A percentile compares a stretch with the other conserved stretches of the same genome.
Conservation (phyloP, 2,329 filamentous ascomycete genomes). For the Aspergillus ruber region DNA sequence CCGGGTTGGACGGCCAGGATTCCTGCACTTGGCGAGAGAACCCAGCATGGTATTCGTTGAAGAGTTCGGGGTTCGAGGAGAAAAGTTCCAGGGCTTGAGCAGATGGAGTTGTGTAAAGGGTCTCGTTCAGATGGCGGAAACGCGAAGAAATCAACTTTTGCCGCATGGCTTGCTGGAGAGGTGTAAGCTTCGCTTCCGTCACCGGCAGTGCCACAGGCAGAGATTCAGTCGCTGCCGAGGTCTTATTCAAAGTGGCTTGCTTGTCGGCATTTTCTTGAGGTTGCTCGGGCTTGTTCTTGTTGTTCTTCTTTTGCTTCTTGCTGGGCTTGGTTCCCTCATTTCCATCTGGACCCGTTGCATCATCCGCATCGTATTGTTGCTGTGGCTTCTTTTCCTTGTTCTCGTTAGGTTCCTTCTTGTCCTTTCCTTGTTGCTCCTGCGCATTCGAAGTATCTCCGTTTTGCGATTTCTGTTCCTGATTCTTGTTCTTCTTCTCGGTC, state of each 20-base stretch:
- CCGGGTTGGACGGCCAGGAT: conserved; percentile 91
- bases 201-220: conserved; percentile 36
- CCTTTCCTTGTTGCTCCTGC: conserved; percentile 21
- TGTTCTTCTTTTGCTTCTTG: conserved; percentile 26
- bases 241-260: conserved; percentile 5
- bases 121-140: conserved; percentile 96
- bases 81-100: conserved; percentile 77
- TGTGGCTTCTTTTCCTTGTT: conserved; percentile 13
- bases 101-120: conserved; percentile 88
- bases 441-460: conserved; percentile 12
- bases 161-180: conserved; percentile 88
- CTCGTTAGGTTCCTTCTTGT: conserved; percentile 19
- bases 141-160: conserved; percentile 90
- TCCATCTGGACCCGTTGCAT: conserved; percentile 12
- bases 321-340: conserved; percentile 17
- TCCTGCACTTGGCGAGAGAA: conserved; percentile 89
- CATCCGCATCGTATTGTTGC: conserved; percentile 10
- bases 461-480: conserved; percentile 21
- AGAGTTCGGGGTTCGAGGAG: conserved; percentile 80
- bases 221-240: conserved; percentile 9
- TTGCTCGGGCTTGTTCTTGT: conserved; percentile 21
- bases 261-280: conserved; percentile 11
- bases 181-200: conserved; percentile 64
- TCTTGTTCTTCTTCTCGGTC: conserved; percentile 22
- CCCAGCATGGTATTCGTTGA: conserved; percentile 90